phyloP scores from a whole-genome alignment of 2,329 filamentous ascomycete genomes.

The Byssochlamys sp. region DNA sequence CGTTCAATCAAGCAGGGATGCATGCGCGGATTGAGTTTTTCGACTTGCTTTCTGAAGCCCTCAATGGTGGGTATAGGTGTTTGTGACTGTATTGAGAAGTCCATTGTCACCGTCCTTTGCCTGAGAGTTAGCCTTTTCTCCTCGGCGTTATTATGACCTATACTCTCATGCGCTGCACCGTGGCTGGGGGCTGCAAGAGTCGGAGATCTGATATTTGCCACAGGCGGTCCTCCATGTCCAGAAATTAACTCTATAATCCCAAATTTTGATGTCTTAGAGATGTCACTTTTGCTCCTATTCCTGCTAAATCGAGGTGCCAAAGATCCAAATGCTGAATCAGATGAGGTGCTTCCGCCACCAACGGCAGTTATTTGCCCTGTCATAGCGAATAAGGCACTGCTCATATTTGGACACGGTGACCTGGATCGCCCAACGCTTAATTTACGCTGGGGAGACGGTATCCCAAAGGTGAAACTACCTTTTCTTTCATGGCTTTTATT shows the following conservation, averaged over 20 bases:
- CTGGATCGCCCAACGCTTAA: constrained; percentile 30
- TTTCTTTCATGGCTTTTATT: constrained; percentile 17
- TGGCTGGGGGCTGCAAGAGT: constrained; percentile 20
- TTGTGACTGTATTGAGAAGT: constrained; percentile 54
- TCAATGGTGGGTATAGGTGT: constrained; percentile 61
- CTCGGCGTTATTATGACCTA: constrained; percentile 38
- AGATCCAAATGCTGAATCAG: constrained; percentile 23
- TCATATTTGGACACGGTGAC: constrained; percentile 31
- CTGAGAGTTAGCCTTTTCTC: constrained; percentile 49
- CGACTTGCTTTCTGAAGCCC: constrained; percentile 67
- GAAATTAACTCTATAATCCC: constrained; percentile 48
- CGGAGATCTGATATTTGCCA: constrained; percentile 45
- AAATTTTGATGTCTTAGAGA: constrained; percentile 33
- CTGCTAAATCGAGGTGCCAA: constrained; percentile 43
- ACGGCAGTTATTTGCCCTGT: constrained; percentile 38
- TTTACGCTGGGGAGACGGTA: constrained; percentile 27
- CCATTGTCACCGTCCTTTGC: constrained; percentile 53
- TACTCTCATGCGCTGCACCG: constrained; percentile 17
- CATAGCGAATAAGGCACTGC: constrained; percentile 35
- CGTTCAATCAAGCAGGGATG: constrained; percentile 63
- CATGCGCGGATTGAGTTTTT: constrained; percentile 64
- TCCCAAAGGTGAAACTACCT: constrained; percentile 16
- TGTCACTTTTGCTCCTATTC: constrained; percentile 49
- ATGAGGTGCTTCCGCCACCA: constrained; percentile 40
- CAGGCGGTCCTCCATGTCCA: constrained; percentile 49